phyloP scores from a whole-genome alignment of 1,284 basidiomycete species.

The Ceratobasidium sp. region DNA sequence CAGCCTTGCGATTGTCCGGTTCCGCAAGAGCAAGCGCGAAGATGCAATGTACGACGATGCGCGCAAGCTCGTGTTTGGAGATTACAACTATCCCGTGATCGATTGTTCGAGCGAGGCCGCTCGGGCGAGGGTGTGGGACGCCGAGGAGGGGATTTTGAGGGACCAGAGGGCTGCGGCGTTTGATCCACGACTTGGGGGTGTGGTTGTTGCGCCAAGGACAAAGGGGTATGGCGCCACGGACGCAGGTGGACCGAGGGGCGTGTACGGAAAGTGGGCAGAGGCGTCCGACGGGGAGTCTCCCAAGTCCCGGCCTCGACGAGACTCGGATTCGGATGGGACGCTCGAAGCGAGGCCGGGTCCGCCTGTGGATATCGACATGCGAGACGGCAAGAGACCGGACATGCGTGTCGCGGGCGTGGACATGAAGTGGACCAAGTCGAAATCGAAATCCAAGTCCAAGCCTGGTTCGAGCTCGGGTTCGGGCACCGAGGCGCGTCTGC shows the following conservation, averaged over 20 bases:
- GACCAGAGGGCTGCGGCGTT: slow-evolving; percentile 78
- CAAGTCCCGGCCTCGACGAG: not conserved
- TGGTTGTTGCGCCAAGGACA: slow-evolving; percentile 49
- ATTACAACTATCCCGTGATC: slow-evolving; percentile 91
- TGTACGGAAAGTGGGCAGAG: slow-evolving; percentile 47
- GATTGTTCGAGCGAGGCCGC: slow-evolving; percentile 85
- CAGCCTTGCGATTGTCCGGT: slow-evolving; percentile 55
- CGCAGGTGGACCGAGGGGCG: slow-evolving; percentile 47
- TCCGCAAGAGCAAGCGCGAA: slow-evolving; percentile 68
- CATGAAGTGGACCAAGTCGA: slow-evolving; percentile 64
- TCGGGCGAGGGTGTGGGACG: slow-evolving; percentile 73
- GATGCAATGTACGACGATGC: slow-evolving; percentile 78
- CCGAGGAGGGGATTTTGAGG: slow-evolving; percentile 75
- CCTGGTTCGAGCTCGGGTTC: slow-evolving; percentile 48
- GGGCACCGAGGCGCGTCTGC: slow-evolving; percentile 6
- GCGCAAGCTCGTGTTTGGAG: slow-evolving; percentile 85
- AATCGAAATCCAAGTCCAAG: slow-evolving; percentile 41
- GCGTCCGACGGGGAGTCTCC: not conserved
- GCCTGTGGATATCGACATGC: slow-evolving; percentile 48
- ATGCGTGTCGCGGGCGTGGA: slow-evolving; percentile 57
- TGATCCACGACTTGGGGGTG: slow-evolving; percentile 58
- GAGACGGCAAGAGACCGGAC: slow-evolving; percentile 52
- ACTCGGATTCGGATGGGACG: slow-evolving; percentile 2
- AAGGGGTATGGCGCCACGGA: slow-evolving; percentile 71
- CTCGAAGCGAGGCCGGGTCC: slow-evolving; percentile 47